Evolutionary conservation across 805 yeast species (phyloP), one percentile per base, ranked within the genome.

Genomic region (Lipomyces yamanashiensis): DNA sequence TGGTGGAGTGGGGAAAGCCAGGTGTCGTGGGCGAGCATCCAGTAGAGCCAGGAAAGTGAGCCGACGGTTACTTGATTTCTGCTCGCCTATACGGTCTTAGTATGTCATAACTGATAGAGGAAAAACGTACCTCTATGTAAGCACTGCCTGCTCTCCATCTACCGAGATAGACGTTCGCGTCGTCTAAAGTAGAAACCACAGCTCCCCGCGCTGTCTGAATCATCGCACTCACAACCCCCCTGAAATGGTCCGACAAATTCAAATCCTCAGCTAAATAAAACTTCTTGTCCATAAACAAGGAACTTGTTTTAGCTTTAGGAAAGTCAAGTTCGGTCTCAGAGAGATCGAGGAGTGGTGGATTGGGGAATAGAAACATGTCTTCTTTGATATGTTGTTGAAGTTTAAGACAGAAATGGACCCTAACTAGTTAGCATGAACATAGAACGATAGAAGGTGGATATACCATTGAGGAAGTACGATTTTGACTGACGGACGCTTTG

Each of bases 331-430:
- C 12, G 33, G 9, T 36, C 28, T 28, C 28, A 2, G 28, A 5
- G 28, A 28, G 28, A 28, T 28, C 28, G 23, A 59, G 67, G 5
- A 71, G 39, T 8, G 67, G 59, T 0, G 78, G 74, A 47, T 73
- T 74, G 45, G 81, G 79, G n/a, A 87, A 73, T 17, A 82, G 68
- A 71, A 87, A 89, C 1, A 82, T 82, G 0, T 72, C 63, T 58
- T 85, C 92, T 58, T 82, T 83, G 10, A 88, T 74, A 56, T 76
- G 80, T 52, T 79, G 73, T 34, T 85, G 79, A 44, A 80, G 72
- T 59, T 82, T 84, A 65, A 89, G 78, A 71, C 92, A 87, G 63
- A 84, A 88, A 57, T 87, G 86, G 13, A 92, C 75, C 97, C 97
- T 61, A 39, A 21, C 44, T 15, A n/a, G 41, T 33, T 33, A 28